These are phyloP conservation scores for Puccinia polysora DNA, from an alignment of 1,284 basidiomycete genomes.

Conservation along the genomic window DNA sequence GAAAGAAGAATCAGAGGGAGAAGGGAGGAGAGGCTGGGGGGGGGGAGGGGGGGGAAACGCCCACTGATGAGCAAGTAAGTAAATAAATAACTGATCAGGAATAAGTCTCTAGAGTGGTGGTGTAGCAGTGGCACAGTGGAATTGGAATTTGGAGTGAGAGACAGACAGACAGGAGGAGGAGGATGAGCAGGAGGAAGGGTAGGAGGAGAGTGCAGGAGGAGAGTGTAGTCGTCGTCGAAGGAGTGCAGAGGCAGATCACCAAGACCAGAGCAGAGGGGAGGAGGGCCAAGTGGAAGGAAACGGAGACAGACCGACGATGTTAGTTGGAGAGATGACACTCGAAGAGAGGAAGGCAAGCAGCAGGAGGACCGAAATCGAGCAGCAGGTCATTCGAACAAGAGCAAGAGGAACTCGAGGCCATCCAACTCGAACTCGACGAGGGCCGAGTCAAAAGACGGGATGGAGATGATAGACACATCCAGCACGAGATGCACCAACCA, in stretches of 20 bases:
- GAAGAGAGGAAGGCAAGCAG: background rate
- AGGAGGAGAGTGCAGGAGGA: too few species aligned
- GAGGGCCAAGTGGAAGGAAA: background rate
- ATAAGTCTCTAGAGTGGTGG: too few species aligned
- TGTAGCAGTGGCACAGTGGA: too few species aligned
- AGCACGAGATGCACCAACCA: too few species aligned
- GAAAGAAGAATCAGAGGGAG: background rate
- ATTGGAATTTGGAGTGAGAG: too few species aligned
- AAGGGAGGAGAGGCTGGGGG: background rate
- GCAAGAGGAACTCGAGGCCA: background rate
- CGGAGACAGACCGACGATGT: background rate
- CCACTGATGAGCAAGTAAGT: background rate
- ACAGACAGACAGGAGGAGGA: too few species aligned
- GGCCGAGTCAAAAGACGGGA: too few species aligned
- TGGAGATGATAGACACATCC: too few species aligned
- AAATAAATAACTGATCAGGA: too few species aligned
- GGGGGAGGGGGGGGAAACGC: background rate
- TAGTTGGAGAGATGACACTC: background rate
- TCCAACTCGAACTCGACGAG: background rate
- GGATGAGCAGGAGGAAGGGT: too few species aligned
- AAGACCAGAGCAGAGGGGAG: background rate
- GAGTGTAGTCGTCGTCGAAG: too few species aligned
- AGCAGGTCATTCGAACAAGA: background rate
- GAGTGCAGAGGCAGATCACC: too few species aligned
- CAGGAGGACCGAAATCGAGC: background rate